These are phyloP conservation scores for Thuidium tamariscinum DNA, from an alignment of 225 moss, liverwort and hornwort species.

Conservation along the genomic window DNA sequence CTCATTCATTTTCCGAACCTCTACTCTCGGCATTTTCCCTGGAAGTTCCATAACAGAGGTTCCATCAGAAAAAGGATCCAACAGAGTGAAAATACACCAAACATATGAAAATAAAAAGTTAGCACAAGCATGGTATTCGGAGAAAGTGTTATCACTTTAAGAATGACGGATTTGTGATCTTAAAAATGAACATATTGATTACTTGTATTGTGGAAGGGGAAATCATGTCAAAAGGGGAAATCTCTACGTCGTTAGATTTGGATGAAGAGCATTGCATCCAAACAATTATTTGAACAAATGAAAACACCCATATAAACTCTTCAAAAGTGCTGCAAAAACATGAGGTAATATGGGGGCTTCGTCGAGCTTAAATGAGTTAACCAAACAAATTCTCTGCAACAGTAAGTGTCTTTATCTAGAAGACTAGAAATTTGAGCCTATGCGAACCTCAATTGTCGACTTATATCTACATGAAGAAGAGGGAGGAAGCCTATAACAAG, in stretches of 20 bases:
- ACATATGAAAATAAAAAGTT: neutral
- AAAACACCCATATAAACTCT: neutral
- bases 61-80: neutral
- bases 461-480: neutral
- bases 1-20: constrained; percentile 74
- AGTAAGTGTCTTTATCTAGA: neutral
- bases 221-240: neutral
- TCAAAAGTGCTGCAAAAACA: neutral
- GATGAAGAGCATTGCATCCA: neutral
- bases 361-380: neutral
- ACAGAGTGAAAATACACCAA: neutral
- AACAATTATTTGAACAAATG: neutral
- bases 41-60: neutral
- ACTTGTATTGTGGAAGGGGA: neutral
- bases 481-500: neutral
- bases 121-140: neutral
- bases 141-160: neutral
- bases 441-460: neutral
- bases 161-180: neutral
- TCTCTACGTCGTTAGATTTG: neutral
- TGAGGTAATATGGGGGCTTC: neutral
- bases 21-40: constrained; percentile 73
- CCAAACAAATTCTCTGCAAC: neutral
- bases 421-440: neutral
- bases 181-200: neutral